Evolutionary conservation across 306 rosid genomes (phyloP).

Genomic region (Glycine latifolia): DNA sequence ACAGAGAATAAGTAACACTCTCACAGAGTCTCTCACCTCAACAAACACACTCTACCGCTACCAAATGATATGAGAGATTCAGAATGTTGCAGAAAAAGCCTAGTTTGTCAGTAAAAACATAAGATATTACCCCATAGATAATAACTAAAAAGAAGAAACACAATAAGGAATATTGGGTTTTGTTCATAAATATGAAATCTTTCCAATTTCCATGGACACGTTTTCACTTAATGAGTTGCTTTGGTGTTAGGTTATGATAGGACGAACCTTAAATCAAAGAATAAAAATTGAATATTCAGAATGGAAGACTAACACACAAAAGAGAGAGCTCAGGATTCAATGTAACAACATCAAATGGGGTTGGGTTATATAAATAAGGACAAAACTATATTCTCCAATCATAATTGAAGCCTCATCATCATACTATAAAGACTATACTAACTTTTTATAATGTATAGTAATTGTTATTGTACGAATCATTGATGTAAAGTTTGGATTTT

Average conservation of each 20-base stretch:
- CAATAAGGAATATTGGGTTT: neutral
- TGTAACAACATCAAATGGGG: neutral
- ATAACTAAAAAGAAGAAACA: neutral
- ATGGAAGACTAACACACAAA: neutral
- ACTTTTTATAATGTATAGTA: no score
- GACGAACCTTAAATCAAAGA: constrained; percentile 11
- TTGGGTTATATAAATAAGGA: neutral
- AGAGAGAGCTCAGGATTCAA: neutral
- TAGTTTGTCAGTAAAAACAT: constrained; percentile 5
- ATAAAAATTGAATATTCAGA: constrained; percentile 7
- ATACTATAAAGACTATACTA: no score
- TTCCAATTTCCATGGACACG: constrained; percentile 5
- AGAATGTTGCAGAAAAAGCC: constrained; percentile 14
- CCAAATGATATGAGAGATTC: neutral
- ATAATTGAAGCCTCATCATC: neutral
- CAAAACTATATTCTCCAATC: neutral
- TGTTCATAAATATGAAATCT: neutral
- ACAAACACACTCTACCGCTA: constrained; percentile 27
- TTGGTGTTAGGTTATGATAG: no score
- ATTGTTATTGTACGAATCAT: no score
- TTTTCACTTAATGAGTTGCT: constrained; percentile 1
- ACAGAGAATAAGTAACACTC: constrained; percentile 7
- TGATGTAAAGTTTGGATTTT: no score
- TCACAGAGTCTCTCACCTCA: constrained; percentile 12
- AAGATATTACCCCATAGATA: neutral